phyloP scores from a whole-genome alignment of 2,329 filamentous ascomycete species.

The Colletotrichum sp. region DNA sequence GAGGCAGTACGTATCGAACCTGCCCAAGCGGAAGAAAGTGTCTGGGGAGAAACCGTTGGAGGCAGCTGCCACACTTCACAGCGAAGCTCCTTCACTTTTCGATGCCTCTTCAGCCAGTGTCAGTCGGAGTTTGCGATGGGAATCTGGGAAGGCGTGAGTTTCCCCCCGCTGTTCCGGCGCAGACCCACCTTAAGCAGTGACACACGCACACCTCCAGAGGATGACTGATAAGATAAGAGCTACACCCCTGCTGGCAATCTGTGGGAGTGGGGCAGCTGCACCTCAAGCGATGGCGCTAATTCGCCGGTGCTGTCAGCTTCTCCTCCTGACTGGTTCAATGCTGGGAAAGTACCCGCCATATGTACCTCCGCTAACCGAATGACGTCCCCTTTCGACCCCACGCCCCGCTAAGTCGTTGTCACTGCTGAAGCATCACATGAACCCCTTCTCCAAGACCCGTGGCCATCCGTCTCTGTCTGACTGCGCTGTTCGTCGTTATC shows the following conservation, averaged over 20 bases:
- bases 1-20: not conserved
- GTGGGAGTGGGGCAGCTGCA: not conserved
- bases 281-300: not conserved
- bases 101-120: not conserved
- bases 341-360: not conserved
- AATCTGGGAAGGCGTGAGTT: not conserved
- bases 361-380: constrained; percentile 4
- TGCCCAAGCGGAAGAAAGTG: not conserved
- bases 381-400: constrained; percentile 16
- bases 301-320: not conserved
- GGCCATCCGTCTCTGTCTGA: not conserved
- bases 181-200: not conserved
- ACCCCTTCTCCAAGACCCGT: constrained; percentile 17
- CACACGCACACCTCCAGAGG: not conserved
- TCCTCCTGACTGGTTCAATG: not conserved
- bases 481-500: not conserved
- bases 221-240: constrained; percentile 20
- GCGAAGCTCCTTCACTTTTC: not conserved
- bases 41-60: not conserved
- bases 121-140: not conserved
- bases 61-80: not conserved
- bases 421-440: constrained; percentile 22
- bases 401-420: constrained; percentile 16
- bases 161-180: not conserved
- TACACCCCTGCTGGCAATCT: not conserved